A percentile compares a stretch with the other conserved stretches of the same genome.
Evolutionary conservation across 2,329 filamentous ascomycete genomes (phyloP).

Genomic region (Diaporthe batatas): DNA sequence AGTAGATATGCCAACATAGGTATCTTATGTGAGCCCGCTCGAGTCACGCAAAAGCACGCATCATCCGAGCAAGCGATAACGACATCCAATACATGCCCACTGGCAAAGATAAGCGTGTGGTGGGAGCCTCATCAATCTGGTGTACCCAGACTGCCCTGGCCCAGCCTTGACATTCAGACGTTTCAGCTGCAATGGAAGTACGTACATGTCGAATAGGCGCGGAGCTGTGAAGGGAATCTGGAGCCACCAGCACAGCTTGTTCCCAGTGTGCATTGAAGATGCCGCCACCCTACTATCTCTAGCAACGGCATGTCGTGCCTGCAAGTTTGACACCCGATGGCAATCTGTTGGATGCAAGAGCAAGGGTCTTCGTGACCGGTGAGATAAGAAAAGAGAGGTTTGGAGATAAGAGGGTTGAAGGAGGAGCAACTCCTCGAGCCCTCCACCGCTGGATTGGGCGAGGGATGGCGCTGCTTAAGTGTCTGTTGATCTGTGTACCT

Average conservation of each 20-base stretch:
- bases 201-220: background rate
- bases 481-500: slow-evolving; percentile 3
- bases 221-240: background rate
- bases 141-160: background rate
- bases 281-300: slow-evolving; percentile 21
- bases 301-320: background rate
- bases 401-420: slow-evolving; percentile 14
- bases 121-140: background rate
- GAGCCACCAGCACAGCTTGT: background rate
- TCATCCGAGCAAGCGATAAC: slow-evolving; percentile 40
- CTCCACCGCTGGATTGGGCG: background rate
- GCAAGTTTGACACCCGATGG: slow-evolving; percentile 25
- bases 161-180: background rate
- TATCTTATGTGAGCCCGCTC: slow-evolving; percentile 18
- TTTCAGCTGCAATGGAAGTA: background rate
- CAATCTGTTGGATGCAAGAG: slow-evolving; percentile 12
- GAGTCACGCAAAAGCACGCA: slow-evolving; percentile 31
- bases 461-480: background rate
- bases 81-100: slow-evolving; percentile 29
- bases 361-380: slow-evolving; percentile 36
- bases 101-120: slow-evolving; percentile 31
- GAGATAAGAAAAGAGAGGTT: slow-evolving; percentile 8
- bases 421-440: background rate
- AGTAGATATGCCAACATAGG: background rate
- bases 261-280: background rate